Evolutionary conservation across 768 basidiomycete genomes (phyloP), one percentile per base, ranked within the genome.

Genomic region (Punctularia strigosozonata): DNA sequence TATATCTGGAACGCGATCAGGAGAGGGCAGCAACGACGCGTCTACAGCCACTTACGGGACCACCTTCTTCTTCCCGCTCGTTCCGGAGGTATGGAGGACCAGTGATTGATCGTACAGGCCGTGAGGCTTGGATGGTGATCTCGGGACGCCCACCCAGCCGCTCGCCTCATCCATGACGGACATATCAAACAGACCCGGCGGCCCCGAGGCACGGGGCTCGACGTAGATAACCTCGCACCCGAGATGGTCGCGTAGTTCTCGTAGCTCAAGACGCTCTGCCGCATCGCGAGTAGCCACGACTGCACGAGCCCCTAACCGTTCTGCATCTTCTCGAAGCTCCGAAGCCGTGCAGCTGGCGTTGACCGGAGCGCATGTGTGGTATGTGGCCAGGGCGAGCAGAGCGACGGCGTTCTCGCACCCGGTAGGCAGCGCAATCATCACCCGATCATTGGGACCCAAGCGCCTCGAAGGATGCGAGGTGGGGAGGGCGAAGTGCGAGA

Each of bases 31-130:
- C n/a, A n/a, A n/a, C n/a, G n/a, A n/a, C n/a, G n/a, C n/a, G n/a
- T n/a, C n/a, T n/a, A n/a, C n/a, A n/a, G n/a, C n/a, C n/a, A n/a
- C n/a, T n/a, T n/a, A n/a, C n/a, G n/a, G n/a, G n/a, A n/a, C n/a
- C 14, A 53, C 50, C 48, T 70, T 70, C 51, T 70, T 70, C 54
- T 60, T 66, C 4, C 73, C 73, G 38, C 71, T 76, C 19, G 74
- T 76, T 1, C 75, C 75, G 25, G 68, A 71, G 2, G 75, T 77
- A 44, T 75, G 73, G 24, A 77, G 53, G n/a, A 77, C 66, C 5
- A 77, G 57, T 3, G 69, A 67, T 24, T 65, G 61, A 47, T 75
- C 71, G 21, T 58, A 46, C 22, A 72, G 58, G 6, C 53, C 47
- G 39, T 68, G 63, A 7, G 51, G 54, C 30, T 45, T 41, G 12